Conservation (phyloP, 1,139 yeast species). For the Debaryomyces fabryi region DNA sequence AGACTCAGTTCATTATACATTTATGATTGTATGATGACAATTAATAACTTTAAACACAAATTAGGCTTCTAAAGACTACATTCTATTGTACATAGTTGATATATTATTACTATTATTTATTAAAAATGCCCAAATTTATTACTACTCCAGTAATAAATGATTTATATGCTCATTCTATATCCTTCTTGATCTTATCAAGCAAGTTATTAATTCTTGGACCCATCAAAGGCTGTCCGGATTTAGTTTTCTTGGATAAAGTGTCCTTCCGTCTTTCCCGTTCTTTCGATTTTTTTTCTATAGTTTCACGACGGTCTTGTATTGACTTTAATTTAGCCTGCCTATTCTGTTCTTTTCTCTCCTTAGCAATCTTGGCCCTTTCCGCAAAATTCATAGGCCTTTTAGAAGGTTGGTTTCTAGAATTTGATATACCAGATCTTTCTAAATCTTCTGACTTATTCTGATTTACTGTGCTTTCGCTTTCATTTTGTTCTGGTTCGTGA, state of each 20-base stretch:
- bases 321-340: constrained; percentile 33
- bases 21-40: constrained; percentile 52
- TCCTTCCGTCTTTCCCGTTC: constrained; percentile 51
- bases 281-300: constrained; percentile 25
- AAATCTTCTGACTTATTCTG: constrained; percentile 3
- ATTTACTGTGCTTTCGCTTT: constrained; percentile 11
- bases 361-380: constrained; percentile 51
- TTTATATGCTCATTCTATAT: constrained; percentile 20
- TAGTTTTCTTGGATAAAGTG: constrained; percentile 60
- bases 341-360: constrained; percentile 44
- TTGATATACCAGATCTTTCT: background rate
- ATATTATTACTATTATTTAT: background rate
- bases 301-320: constrained; percentile 26
- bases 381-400: constrained; percentile 37
- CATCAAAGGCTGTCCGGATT: constrained; percentile 85
- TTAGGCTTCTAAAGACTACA: constrained; percentile 7
- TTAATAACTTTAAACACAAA: constrained; percentile 21
- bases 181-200: constrained; percentile 72
- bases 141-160: background rate
- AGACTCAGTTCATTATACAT: constrained; percentile 55
- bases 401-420: constrained; percentile 2
- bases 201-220: constrained; percentile 83
- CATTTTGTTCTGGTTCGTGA: constrained; percentile 10
- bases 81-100: constrained; percentile 9
- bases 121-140: constrained; percentile 1